These are phyloP conservation scores for Amylocarpus encephaloides DNA, from an alignment of 2,329 filamentous ascomycete species.

Conservation along the genomic window DNA sequence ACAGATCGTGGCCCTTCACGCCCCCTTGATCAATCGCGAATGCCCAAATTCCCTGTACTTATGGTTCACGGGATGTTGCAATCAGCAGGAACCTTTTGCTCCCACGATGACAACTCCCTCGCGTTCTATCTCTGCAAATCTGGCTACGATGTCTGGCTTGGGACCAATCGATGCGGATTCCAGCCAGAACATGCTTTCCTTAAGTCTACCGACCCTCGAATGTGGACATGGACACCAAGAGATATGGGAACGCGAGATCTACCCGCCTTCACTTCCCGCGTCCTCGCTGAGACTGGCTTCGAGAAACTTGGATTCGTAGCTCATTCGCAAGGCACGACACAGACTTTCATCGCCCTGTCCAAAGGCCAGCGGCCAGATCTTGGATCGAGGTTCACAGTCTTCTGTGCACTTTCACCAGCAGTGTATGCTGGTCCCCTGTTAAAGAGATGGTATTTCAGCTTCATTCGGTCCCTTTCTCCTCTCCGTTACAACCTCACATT, in stretches of 20 bases:
- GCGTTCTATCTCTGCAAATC: constrained; percentile 90
- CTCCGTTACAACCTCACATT: constrained; percentile 74
- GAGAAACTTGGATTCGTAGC: constrained; percentile 74
- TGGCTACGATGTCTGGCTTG: constrained; percentile 92
- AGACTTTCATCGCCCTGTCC: constrained; percentile 80
- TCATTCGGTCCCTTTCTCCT: constrained; percentile 77
- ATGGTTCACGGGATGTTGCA: constrained; percentile 86
- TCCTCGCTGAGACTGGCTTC: constrained; percentile 77
- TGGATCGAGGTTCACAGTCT: constrained; percentile 75
- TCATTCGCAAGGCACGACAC: constrained; percentile 86
- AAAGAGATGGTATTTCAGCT: constrained; percentile 82
- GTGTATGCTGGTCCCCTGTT: constrained; percentile 85
- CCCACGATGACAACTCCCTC: constrained; percentile 81
- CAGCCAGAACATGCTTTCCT: constrained; percentile 68
- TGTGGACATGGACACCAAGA: constrained; percentile 96
- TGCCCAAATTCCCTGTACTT: constrained; percentile 62
- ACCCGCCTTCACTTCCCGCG: constrained; percentile 70
- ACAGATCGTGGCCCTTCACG: constrained; percentile 36
- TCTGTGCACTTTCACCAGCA: constrained; percentile 85
- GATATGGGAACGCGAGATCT: constrained; percentile 91
- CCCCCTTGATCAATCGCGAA: constrained; percentile 29
- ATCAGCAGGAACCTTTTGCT: constrained; percentile 80
- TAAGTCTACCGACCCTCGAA: constrained; percentile 69
- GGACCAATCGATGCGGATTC: constrained; percentile 88
- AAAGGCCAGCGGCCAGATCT: constrained; percentile 85